Evolutionary conservation across 345 rosid genomes (phyloP).

Genomic region (Rhizophora mangle): DNA sequence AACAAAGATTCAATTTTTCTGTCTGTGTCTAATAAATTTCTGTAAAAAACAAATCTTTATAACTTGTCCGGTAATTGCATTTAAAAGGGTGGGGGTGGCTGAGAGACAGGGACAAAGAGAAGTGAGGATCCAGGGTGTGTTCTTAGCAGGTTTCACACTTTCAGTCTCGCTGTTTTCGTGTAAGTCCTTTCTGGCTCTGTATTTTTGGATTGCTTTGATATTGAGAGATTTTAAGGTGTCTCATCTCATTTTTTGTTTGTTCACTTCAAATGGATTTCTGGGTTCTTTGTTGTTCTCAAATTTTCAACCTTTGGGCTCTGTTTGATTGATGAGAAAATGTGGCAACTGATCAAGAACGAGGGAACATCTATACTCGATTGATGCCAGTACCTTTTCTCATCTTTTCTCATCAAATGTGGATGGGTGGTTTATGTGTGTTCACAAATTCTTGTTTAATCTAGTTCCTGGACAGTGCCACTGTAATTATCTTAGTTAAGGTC

Average conservation of each 20-base stretch:
- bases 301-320: neutral
- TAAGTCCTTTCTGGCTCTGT: constrained; percentile 22
- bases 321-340: constrained; percentile 6
- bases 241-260: neutral
- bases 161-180: constrained; percentile 5
- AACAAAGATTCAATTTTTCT: neutral
- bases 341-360: neutral
- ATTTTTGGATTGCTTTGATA: too few relatives aligned
- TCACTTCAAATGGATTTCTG: constrained; percentile 1
- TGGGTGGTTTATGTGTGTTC: neutral
- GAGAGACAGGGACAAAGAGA: neutral
- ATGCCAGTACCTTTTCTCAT: too few relatives aligned
- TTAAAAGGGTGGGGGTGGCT: too few relatives aligned
- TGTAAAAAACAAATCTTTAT: neutral
- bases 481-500: too few relatives aligned
- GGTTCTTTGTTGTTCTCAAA: constrained; percentile 5
- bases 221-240: neutral
- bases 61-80: neutral
- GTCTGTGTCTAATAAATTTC: constrained; percentile 2
- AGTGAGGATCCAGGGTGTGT: neutral
- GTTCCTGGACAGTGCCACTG: too few relatives aligned
- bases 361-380: neutral
- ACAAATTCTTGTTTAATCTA: neutral
- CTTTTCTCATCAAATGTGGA: too few relatives aligned
- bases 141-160: neutral